Evolutionary conservation across 2,329 filamentous ascomycete genomes (phyloP), one percentile per base, ranked within the genome.

Genomic region (Dactylonectria macrodidyma): DNA sequence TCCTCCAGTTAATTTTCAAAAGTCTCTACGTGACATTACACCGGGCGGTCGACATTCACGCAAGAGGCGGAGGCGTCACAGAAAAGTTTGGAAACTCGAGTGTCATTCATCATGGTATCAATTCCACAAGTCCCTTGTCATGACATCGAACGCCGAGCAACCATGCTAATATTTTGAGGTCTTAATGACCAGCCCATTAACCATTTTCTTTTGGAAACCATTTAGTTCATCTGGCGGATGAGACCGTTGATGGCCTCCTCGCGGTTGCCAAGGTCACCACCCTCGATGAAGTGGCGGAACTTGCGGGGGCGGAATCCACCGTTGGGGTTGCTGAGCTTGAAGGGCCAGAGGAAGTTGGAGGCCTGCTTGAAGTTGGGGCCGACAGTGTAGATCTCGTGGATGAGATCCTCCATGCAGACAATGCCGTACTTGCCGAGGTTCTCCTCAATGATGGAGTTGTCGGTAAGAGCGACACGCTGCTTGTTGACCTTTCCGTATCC

Each of bases 281-380:
- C 96, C 90, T 98, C 93, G 73, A 98, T 93, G 88, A 94, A 98
- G 89, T 98, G 95, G 90, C 95, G 96, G 92, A 98, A 98, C 90
- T 98, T 99, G 87, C 96, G 90, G 80, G 93, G 86, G 79, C 93
- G 92, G 94, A 98, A 99, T 75, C 96, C 95, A 84, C 96, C 96
- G 78, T 88, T 98, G 82, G 96, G 96, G 91, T 97, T 98, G 91
- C 91, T 95, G 78, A 99, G 93, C 93, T 99, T 98, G 92, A 99
- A 99, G 83, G 96, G 96, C 96, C 96, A 99, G 78, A 98, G 88
- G 92, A 98, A 98, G 93, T 98, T 99, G 88, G 92, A 91, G 81
- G 94, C 95, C 89, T 98, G 95, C 92, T 98, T 98, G 93, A 96
- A 97, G 92, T 98, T 98, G 89, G 95, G 95, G 83, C 96, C 95